Evolutionary conservation across 192 early-diverging fungal genomes (phyloP).

Genomic region (Chytriomyces sp.): DNA sequence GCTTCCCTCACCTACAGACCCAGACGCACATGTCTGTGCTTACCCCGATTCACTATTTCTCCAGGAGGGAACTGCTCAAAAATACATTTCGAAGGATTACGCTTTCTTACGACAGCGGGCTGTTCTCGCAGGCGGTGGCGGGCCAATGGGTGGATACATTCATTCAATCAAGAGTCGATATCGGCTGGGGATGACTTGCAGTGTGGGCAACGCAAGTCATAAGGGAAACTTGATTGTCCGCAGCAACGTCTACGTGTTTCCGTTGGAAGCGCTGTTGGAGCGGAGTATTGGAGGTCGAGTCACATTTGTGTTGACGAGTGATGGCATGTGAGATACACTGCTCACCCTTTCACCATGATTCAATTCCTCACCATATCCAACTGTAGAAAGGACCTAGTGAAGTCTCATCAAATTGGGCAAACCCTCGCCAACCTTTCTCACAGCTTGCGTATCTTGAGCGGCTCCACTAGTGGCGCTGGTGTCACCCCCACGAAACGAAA

Average conservation of each 20-base stretch:
- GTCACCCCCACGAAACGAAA: not conserved
- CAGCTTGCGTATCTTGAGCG: not conserved
- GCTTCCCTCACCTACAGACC: no score
- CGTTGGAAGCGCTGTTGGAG: not conserved
- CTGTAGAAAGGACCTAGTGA: slow-evolving; percentile 21
- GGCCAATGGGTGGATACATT: slow-evolving; percentile 17
- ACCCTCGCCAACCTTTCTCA: slow-evolving; percentile 8
- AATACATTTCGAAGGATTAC: slow-evolving; percentile 19
- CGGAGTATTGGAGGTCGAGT: not conserved
- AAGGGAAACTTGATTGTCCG: slow-evolving; percentile 18
- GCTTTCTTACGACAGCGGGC: slow-evolving; percentile 6
- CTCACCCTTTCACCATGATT: not conserved
- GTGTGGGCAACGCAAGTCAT: slow-evolving; percentile 19
- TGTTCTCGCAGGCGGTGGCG: slow-evolving; percentile 1
- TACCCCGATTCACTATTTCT: slow-evolving; percentile 22
- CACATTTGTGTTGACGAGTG: slow-evolving; percentile 6
- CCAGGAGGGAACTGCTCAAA: slow-evolving; percentile 24
- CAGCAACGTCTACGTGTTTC: slow-evolving; percentile 18
- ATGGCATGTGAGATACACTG: slow-evolving; percentile 14
- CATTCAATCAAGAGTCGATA: slow-evolving; percentile 9
- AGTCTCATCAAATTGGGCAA: slow-evolving; percentile 15
- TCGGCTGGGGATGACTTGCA: slow-evolving; percentile 18
- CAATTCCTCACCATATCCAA: not conserved
- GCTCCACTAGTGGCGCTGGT: not conserved
- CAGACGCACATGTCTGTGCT: slow-evolving; percentile 12